A percentile compares a stretch with the other conserved stretches of the same genome.
phyloP scores from a whole-genome alignment of 371 early-diverging fungal genomes.

The Capniomyces stellatus region DNA sequence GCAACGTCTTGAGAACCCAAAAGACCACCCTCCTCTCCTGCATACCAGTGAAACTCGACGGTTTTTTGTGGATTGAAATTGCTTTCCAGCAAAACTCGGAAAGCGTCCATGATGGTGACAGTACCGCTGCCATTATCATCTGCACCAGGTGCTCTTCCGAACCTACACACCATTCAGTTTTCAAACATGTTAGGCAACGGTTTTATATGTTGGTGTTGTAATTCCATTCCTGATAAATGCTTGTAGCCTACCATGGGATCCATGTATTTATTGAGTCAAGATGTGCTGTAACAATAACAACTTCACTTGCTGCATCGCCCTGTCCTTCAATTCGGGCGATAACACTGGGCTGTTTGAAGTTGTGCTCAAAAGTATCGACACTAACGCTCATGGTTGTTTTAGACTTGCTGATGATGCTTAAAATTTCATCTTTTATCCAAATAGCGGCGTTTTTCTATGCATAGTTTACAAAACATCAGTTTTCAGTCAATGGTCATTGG shows the following conservation, averaged over 20 bases:
- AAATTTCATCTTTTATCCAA: slow-evolving; percentile 52
- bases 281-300: slow-evolving; percentile 75
- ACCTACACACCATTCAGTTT: slow-evolving; percentile 7
- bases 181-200: background rate
- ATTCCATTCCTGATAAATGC: background rate
- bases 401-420: slow-evolving; percentile 24
- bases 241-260: slow-evolving; percentile 37
- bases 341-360: slow-evolving; percentile 24
- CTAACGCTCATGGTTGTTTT: slow-evolving; percentile 35
- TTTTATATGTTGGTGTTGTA: background rate
- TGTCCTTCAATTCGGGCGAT: slow-evolving; percentile 48
- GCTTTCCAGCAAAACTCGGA: slow-evolving; percentile 42
- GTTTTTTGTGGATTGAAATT: slow-evolving; percentile 57
- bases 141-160: slow-evolving; percentile 67
- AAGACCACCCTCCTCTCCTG: slow-evolving; percentile 73
- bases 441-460: slow-evolving; percentile 34
- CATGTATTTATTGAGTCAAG: slow-evolving; percentile 79
- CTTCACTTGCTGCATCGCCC: slow-evolving; percentile 30
- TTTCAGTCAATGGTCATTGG: no score
- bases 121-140: slow-evolving; percentile 57
- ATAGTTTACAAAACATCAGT: background rate
- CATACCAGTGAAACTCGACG: slow-evolving; percentile 93
- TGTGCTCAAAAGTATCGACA: slow-evolving; percentile 53
- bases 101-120: slow-evolving; percentile 69
- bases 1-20: slow-evolving; percentile 82